phyloP scores from a whole-genome alignment of 2,329 filamentous ascomycete species.

The Pezicula radicicola region DNA sequence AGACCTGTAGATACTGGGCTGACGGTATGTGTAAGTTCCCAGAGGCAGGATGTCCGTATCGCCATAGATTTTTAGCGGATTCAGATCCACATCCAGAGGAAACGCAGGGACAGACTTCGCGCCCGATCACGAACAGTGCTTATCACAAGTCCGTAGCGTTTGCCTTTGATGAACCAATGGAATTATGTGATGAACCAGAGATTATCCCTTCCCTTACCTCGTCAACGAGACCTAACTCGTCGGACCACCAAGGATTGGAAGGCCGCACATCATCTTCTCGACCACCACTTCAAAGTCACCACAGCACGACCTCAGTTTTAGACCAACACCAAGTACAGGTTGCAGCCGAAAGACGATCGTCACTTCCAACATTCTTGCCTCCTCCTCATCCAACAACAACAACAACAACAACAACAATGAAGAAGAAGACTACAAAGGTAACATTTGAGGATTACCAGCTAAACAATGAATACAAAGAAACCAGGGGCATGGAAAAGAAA shows the following conservation, averaged over 20 bases:
- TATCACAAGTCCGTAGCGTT: slow-evolving; percentile 11
- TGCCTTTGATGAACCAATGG: slow-evolving; percentile 1
- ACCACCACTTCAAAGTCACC: not conserved
- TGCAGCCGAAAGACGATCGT: not conserved
- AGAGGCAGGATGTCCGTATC: too few relatives aligned
- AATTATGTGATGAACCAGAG: slow-evolving; percentile 1
- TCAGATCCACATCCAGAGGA: too few relatives aligned
- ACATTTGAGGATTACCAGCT: slow-evolving; percentile 12
- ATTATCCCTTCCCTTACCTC: not conserved
- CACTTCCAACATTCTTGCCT: not conserved
- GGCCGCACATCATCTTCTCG: not conserved
- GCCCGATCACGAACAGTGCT: not conserved
- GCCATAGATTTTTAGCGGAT: too few relatives aligned
- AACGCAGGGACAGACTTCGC: not conserved
- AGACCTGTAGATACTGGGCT: too few relatives aligned
- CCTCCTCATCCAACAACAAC: too few relatives aligned
- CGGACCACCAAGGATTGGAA: too few relatives aligned
- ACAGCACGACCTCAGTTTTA: not conserved
- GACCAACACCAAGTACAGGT: not conserved
- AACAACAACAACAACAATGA: too few relatives aligned
- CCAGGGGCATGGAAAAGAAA: slow-evolving; percentile 12
- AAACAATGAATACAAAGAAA: slow-evolving; percentile 3
- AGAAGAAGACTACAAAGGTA: slow-evolving; percentile 5
- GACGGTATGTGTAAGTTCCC: too few relatives aligned
- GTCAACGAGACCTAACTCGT: not conserved